Evolutionary conservation across 148 eudicot species (phyloP).

Genomic region (Linanthus parryae): DNA sequence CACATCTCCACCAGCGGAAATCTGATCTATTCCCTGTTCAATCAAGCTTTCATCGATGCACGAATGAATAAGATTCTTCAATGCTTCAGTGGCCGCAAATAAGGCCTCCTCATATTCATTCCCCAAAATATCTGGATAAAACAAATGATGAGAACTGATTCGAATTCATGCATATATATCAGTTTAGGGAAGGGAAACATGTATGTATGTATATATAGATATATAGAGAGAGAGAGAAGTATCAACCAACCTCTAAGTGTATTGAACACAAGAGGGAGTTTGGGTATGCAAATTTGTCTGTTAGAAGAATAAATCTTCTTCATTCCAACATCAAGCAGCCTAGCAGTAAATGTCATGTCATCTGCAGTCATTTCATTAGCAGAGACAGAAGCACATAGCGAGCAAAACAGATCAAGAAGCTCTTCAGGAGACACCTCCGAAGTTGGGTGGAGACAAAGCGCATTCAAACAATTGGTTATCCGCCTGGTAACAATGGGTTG

Average conservation of each 20-base stretch:
- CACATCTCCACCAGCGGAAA: slow-evolving; percentile 16
- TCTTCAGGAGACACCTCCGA: slow-evolving; percentile 61
- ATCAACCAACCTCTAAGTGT: slow-evolving; percentile 77
- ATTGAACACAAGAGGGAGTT: slow-evolving; percentile 74
- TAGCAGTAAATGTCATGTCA: slow-evolving; percentile 75
- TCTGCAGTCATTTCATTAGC: slow-evolving; percentile 69
- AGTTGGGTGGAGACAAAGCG: slow-evolving; percentile 54
- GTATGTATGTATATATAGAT: no score
- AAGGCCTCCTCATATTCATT: slow-evolving; percentile 81
- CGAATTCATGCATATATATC: no score
- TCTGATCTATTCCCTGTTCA: slow-evolving; percentile 56
- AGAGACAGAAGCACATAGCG: slow-evolving; percentile 44
- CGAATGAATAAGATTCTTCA: slow-evolving; percentile 54
- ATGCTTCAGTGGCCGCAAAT: slow-evolving; percentile 65
- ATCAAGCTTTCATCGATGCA: slow-evolving; percentile 82
- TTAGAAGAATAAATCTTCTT: slow-evolving; percentile 52
- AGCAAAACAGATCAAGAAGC: slow-evolving; percentile 64
- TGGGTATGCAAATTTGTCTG: slow-evolving; percentile 54
- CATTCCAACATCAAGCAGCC: slow-evolving; percentile 80
- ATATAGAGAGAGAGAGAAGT: no score
- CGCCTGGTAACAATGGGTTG: slow-evolving; percentile 75
- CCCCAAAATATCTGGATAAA: slow-evolving; percentile 59
- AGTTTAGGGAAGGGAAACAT: no score
- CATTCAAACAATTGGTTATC: slow-evolving; percentile 63
- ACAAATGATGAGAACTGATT: neutral